Evolutionary conservation across 202 grass and related monocot genomes (phyloP).

Genomic region (Eragrostis tef): DNA sequence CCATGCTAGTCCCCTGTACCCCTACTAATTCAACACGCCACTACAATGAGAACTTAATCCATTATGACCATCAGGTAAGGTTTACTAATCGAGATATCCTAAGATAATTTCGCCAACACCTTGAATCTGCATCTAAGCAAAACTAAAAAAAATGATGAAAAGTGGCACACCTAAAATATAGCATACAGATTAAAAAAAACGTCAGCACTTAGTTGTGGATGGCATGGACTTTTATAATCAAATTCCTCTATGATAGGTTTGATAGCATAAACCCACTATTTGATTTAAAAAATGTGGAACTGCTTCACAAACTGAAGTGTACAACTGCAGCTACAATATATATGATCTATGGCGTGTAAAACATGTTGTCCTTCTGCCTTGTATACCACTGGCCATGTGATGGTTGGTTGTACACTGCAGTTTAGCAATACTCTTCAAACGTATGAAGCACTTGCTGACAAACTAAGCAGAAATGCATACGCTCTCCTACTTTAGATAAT

Average conservation of each 20-base stretch:
- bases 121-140: background rate
- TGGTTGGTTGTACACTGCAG: background rate
- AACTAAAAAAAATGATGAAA: no score
- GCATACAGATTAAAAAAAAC: constrained; percentile 7
- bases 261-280: background rate
- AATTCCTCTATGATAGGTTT: background rate
- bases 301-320: background rate
- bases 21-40: background rate
- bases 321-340: background rate
- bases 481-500: constrained; percentile 1
- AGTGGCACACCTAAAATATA: background rate
- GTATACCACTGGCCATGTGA: background rate
- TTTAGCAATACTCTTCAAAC: background rate
- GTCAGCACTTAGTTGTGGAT: background rate
- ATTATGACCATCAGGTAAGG: background rate
- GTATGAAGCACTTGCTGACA: background rate
- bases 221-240: background rate
- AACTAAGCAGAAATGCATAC: background rate
- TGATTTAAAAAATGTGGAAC: background rate
- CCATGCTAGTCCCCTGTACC: background rate
- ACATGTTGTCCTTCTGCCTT: background rate
- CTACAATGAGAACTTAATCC: background rate
- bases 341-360: no score
- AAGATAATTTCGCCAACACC: background rate
- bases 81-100: background rate